Evolutionary conservation across 129 eudicot genomes (phyloP), one percentile per base, ranked within the genome.

Genomic region (Artemisia argyi): DNA sequence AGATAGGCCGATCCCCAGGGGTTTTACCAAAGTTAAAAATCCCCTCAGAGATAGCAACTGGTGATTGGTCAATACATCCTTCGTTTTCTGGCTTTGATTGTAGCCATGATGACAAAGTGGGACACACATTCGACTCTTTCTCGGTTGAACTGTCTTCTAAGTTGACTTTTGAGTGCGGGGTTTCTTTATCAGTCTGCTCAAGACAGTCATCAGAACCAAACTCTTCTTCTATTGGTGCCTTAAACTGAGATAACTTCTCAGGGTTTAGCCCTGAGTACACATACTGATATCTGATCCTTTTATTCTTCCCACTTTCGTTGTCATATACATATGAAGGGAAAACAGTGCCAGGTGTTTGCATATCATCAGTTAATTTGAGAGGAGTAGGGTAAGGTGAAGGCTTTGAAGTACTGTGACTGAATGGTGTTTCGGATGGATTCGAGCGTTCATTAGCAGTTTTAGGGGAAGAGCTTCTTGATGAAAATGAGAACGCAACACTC

Each of bases 311-410:
- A 57, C 46, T 70, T 66, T 78, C 83, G 16, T 78, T 53, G 59
- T 53, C 65, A 58, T 75, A 66, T 61, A 66, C 52, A 81, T 73
- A 77, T 70, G 86, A 66, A 53, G 96, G 83, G 75, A 87, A 93
- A 65, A 75, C 98, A 59, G 98, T 89, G 63, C 96, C 98, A 50
- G 98, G 98, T 49, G 98, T 93, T 75, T 93, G 92, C 92, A 90
- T 93, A 54, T 93, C 96, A 69, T 85, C 90, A 20, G 82, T 82
- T 52, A 93, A 57, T 35, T 85, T 83, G 61, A 82, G 74, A 50
- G 96, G 98, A 51, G 97, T 93, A 8, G 97, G 98, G 73, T 85
- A 85, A 62, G 96, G 98, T 20, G 96, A 87, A 65, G 76, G 76
- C 69, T 84, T 87, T 64, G 80, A 60, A 72, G 60, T 42, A 39